These are phyloP conservation scores for Tephrocybe sp. DNA, from an alignment of 768 basidiomycete genomes.

Conservation along the genomic window DNA sequence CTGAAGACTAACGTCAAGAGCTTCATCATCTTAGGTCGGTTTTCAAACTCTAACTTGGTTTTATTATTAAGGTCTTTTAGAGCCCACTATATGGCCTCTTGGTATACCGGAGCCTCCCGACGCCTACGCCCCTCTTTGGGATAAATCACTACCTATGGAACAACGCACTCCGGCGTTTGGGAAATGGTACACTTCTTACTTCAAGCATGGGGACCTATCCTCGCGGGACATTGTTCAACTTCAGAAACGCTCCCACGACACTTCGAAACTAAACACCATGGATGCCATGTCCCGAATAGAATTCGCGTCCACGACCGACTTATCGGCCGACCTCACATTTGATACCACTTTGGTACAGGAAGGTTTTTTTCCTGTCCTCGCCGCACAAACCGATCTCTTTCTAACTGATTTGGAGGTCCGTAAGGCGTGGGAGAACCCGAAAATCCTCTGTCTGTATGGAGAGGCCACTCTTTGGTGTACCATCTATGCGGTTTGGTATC, in stretches of 20 bases:
- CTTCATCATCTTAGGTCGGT: conserved; percentile 18
- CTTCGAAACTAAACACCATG: neutral
- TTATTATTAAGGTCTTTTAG: neutral
- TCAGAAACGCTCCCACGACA: neutral
- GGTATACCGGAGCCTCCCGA: neutral
- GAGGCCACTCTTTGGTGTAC: neutral
- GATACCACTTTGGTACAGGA: neutral
- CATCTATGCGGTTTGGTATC: neutral
- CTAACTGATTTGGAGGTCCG: neutral
- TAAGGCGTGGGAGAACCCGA: neutral
- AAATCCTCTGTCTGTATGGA: conserved; percentile 1
- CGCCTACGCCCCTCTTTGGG: neutral
- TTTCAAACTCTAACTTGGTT: neutral
- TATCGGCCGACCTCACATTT: neutral
- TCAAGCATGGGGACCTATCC: neutral
- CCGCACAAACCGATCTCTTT: neutral
- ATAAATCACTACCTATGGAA: neutral
- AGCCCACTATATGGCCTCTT: neutral
- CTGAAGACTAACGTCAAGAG: conserved; percentile 18
- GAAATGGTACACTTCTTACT: conserved; percentile 6
- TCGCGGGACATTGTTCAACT: neutral
- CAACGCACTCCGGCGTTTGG: neutral
- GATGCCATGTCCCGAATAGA: neutral
- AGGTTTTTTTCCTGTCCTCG: neutral
- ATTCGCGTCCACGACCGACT: neutral